Conservation (phyloP, 768 basidiomycete species). For the Amanita polypyramis region DNA sequence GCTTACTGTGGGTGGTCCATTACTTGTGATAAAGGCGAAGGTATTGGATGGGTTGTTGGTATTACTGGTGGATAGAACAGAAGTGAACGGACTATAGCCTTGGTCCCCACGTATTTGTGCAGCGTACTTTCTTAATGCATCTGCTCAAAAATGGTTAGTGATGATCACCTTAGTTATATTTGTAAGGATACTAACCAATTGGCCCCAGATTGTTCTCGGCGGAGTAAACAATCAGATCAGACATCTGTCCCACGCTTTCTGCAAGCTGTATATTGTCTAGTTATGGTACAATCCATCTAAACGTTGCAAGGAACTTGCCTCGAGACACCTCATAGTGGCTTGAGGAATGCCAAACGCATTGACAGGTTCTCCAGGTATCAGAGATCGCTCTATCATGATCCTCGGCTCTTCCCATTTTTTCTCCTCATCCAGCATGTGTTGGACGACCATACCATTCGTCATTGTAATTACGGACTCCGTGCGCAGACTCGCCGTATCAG, state of each 20-base stretch:
- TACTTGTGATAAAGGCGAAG: slow-evolving; percentile 14
- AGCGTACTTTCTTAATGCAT: slow-evolving; percentile 31
- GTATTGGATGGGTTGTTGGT: slow-evolving; percentile 10
- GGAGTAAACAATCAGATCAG: slow-evolving; percentile 62
- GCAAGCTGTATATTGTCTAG: slow-evolving; percentile 40
- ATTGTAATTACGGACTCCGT: slow-evolving; percentile 15
- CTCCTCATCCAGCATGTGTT: slow-evolving; percentile 35
- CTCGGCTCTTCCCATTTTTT: slow-evolving; percentile 61
- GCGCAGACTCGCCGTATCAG: slow-evolving; percentile 27
- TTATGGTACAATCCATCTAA: slow-evolving; percentile 1
- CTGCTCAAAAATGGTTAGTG: slow-evolving; percentile 17
- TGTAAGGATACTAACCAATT: slow-evolving; percentile 38
- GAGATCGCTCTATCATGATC: slow-evolving; percentile 45
- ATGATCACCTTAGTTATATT: background rate
- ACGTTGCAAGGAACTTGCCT: slow-evolving; percentile 32
- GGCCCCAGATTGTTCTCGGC: slow-evolving; percentile 47
- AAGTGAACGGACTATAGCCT: slow-evolving; percentile 11
- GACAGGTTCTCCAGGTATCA: slow-evolving; percentile 75
- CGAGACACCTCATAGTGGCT: slow-evolving; percentile 82
- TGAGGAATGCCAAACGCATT: slow-evolving; percentile 86
- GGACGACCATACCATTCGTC: slow-evolving; percentile 15
- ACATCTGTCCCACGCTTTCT: slow-evolving; percentile 75
- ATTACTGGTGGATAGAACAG: slow-evolving; percentile 6
- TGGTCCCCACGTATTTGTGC: slow-evolving; percentile 27
- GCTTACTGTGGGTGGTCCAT: slow-evolving; percentile 5